Evolutionary conservation across 1,284 basidiomycete genomes (phyloP).

Genomic region (Fistulina hepatica): DNA sequence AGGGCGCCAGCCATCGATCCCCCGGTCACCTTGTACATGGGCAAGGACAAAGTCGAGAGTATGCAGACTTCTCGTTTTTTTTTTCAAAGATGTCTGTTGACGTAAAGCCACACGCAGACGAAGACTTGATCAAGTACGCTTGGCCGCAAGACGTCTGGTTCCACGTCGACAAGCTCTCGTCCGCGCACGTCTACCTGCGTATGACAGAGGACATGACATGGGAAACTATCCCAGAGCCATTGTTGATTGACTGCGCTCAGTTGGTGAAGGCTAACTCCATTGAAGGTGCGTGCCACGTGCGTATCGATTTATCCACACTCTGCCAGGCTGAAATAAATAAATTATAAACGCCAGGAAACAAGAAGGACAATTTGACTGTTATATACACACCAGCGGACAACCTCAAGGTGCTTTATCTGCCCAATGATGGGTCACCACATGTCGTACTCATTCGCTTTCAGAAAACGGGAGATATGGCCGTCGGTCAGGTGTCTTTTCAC

Average conservation of each 20-base stretch:
- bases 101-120: constrained; percentile 55
- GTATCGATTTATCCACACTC: neutral
- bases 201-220: constrained; percentile 73
- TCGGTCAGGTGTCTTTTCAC: constrained; percentile 92
- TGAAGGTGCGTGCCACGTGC: constrained; percentile 53
- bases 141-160: constrained; percentile 77
- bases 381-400: constrained; percentile 92
- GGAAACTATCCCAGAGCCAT: constrained; percentile 74
- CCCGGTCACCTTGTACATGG: constrained; percentile 81
- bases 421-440: neutral
- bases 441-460: constrained; percentile 24
- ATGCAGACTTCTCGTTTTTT: constrained; percentile 22
- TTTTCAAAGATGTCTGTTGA: constrained; percentile 1
- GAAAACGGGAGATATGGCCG: constrained; percentile 96
- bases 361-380: constrained; percentile 87
- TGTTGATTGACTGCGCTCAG: constrained; percentile 84
- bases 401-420: constrained; percentile 53
- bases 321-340: neutral
- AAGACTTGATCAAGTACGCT: constrained; percentile 89
- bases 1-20: no score
- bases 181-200: constrained; percentile 90
- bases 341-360: constrained; percentile 84
- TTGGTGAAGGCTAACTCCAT: constrained; percentile 97
- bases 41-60: constrained; percentile 96
- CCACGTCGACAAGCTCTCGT: constrained; percentile 85